Percentiles rank a stretch among this genome's conserved stretches.
Conservation (phyloP, 352 stramenopile species). For the Globisporangium sylvaticum region DNA sequence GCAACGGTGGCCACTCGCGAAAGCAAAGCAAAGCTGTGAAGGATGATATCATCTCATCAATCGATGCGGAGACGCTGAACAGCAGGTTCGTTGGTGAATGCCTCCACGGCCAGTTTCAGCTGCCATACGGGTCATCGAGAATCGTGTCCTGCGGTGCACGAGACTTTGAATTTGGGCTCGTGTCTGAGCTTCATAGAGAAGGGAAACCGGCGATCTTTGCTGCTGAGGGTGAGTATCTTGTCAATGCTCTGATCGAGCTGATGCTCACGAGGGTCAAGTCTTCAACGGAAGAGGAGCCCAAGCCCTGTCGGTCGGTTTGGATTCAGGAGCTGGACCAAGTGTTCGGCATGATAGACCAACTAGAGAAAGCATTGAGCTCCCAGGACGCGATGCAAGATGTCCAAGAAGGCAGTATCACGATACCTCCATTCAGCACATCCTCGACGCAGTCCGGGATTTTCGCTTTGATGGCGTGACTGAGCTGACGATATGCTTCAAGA, state of each 20-base stretch:
- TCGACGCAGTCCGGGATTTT: background rate
- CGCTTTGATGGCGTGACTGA: background rate
- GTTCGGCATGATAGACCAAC: background rate
- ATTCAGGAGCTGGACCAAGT: background rate
- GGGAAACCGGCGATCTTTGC: background rate
- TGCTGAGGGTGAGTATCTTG: background rate
- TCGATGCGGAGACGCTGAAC: background rate
- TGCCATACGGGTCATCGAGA: background rate
- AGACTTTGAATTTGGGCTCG: constrained; percentile 1
- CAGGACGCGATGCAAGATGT: background rate
- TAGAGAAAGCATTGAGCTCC: background rate
- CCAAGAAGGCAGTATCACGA: background rate
- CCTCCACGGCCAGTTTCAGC: background rate
- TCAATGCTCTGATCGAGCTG: constrained; percentile 8
- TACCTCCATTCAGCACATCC: background rate
- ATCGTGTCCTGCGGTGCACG: background rate
- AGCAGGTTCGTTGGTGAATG: background rate
- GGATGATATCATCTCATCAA: background rate
- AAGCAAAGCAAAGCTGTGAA: background rate
- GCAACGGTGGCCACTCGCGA: background rate
- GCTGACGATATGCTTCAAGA: background rate
- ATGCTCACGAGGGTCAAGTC: background rate
- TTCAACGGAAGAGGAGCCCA: background rate
- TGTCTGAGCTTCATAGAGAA: background rate
- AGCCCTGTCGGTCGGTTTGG: background rate